Evolutionary conservation across 768 basidiomycete species (phyloP), one percentile per base, ranked within the genome.

Genomic region (Macrolepiota dolichaula): DNA sequence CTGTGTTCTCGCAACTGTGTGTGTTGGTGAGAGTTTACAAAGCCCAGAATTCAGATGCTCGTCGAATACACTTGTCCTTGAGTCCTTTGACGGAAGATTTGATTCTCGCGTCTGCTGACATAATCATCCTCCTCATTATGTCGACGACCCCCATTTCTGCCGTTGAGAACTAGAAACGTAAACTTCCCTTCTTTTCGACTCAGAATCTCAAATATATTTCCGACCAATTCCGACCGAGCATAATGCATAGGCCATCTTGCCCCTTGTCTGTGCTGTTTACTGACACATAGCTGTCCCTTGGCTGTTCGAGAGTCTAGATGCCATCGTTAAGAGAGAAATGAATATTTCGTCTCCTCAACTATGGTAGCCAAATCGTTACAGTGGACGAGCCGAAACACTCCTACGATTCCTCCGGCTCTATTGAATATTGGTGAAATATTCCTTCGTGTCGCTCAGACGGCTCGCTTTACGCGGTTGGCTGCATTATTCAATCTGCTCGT

Each of bases 71-170:
- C n/a, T n/a, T n/a, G n/a, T n/a, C n/a, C n/a, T n/a, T n/a, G n/a
- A n/a, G n/a, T n/a, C n/a, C n/a, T n/a, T 55, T 58, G 62, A 63
- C 63, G 61, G 62, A 65, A 63, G 57, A 59, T 62, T 64, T 61
- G 29, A n/a, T 10, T 9, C 7, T 19, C 42, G 19, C 7, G 22
- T 0, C 22, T 19, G 57, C 57, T 59, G 57, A 59, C 57, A 27
- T 59, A 59, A 59, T 37, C 19, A 24, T 4, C 13, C 35, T 32
- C 57, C 38, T 3, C 47, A 49, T 22, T 49, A 22, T 22, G 4
- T 27, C 47, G 24, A 13, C 12, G 22, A 27, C 47, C 47, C 47
- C 22, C 25, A 49, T 49, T 49, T 24, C 25, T 22, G 47, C 47
- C 47, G 13, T 49, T n/a, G 9, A 22, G n/a, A 44, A 10, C 42